A percentile compares a stretch with the other conserved stretches of the same genome.
Evolutionary conservation across 1,284 basidiomycete genomes (phyloP).

Genomic region (Malassezia japonica): DNA sequence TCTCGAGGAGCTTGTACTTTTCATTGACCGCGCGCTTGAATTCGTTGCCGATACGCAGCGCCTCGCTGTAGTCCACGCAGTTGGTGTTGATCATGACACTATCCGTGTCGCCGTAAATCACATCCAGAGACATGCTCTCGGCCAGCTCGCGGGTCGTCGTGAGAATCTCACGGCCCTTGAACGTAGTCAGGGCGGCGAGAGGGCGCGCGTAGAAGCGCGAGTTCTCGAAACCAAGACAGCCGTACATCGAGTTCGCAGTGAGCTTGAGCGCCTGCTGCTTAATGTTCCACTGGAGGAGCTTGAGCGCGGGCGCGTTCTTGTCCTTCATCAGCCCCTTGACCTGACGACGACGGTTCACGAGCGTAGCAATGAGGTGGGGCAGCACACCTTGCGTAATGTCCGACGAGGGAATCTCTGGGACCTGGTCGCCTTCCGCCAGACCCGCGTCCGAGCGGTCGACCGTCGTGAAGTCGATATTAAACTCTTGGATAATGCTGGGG

Average conservation of each 20-base stretch:
- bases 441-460: constrained; percentile 56
- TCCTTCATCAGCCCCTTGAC: constrained; percentile 97
- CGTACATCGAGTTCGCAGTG: constrained; percentile 99
- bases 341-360: constrained; percentile 76
- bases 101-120: constrained; percentile 97
- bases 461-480: constrained; percentile 98
- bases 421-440: constrained; percentile 54
- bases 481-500: constrained; percentile 98
- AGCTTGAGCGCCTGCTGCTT: constrained; percentile 95
- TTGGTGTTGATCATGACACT: constrained; percentile 98
- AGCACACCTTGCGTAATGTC: constrained; percentile 75
- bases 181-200: constrained; percentile 89
- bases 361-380: constrained; percentile 85
- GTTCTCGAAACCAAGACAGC: constrained; percentile 94
- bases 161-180: constrained; percentile 93
- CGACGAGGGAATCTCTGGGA: constrained; percentile 73
- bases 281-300: constrained; percentile 83
- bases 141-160: constrained; percentile 87
- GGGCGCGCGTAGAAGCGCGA: constrained; percentile 95
- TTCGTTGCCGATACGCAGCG: constrained; percentile 77
- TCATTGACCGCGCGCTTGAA: constrained; percentile 97
- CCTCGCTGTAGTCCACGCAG: constrained; percentile 73
- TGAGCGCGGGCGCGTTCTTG: constrained; percentile 62
- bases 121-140: constrained; percentile 78
- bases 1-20: constrained; percentile 85